Evolutionary conservation across 768 basidiomycete genomes (phyloP).

Genomic region (Mycena kentingensis): DNA sequence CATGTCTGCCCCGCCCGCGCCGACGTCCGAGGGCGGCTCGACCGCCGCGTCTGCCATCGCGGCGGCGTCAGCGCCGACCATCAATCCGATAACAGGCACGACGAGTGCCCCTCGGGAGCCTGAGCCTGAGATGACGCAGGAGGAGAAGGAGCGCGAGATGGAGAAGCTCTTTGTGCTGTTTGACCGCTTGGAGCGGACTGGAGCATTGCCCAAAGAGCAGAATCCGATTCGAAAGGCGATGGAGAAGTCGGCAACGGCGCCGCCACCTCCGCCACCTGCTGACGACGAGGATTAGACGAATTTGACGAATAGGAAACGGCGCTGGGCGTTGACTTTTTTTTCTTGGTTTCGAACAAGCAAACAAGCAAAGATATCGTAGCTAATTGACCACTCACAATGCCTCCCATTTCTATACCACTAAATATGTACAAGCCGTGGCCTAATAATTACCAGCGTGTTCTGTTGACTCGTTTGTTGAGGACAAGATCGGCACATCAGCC

Average conservation of each 20-base stretch:
- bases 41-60: conserved; percentile 33
- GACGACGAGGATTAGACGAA: conserved; percentile 8
- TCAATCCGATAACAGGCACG: conserved; percentile 90
- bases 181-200: conserved; percentile 80
- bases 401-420: too few relatives aligned
- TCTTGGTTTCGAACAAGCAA: too few relatives aligned
- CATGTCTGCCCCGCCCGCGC: conserved; percentile 55
- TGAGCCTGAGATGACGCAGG: conserved; percentile 77
- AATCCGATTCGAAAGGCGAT: conserved; percentile 78
- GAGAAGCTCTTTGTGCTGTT: conserved; percentile 92
- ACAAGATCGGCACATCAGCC: too few relatives aligned
- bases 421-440: too few relatives aligned
- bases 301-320: background rate
- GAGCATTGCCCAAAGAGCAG: conserved; percentile 61
- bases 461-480: too few relatives aligned
- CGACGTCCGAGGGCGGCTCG: conserved; percentile 23
- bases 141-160: conserved; percentile 93
- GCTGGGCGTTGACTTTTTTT: background rate
- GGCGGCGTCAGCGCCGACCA: conserved; percentile 41
- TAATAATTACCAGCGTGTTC: too few relatives aligned
- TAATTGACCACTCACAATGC: too few relatives aligned
- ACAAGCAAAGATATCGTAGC: too few relatives aligned
- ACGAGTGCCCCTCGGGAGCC: conserved; percentile 43
- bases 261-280: background rate
- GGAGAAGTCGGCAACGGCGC: conserved; percentile 34